Percentiles rank a stretch among this genome's conserved stretches.
Conservation (phyloP, 371 early-diverging fungal species). For the Mycotypha africana region DNA sequence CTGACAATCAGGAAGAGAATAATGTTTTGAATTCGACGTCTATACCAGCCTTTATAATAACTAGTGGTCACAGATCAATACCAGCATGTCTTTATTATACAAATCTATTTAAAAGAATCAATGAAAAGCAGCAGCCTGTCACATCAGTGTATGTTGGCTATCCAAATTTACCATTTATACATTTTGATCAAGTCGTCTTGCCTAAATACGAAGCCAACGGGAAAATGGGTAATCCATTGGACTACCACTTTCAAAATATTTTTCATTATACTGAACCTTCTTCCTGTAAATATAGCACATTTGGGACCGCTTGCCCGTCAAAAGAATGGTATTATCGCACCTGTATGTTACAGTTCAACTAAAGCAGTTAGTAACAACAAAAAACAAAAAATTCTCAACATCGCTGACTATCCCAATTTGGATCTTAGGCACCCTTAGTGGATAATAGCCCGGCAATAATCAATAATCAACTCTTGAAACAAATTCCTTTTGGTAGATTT, state of each 20-base stretch:
- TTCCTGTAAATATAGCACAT: too few relatives aligned
- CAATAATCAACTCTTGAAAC: too few relatives aligned
- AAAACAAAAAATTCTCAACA: neutral
- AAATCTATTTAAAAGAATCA: neutral
- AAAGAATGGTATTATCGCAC: constrained; percentile 34
- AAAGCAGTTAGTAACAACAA: too few relatives aligned
- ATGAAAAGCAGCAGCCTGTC: too few relatives aligned
- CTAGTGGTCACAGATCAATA: constrained; percentile 29
- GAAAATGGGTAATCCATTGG: constrained; percentile 29
- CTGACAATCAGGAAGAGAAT: too few relatives aligned
- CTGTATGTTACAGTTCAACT: too few relatives aligned
- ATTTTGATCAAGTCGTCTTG: constrained; percentile 40
- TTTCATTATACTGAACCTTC: constrained; percentile 16
- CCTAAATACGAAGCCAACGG: constrained; percentile 40
- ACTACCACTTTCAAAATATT: too few relatives aligned
- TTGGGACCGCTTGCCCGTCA: constrained; percentile 39
- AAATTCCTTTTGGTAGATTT: too few relatives aligned
- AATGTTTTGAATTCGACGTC: too few relatives aligned
- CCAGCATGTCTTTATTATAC: constrained; percentile 24
- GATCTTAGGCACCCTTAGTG: constrained; percentile 15
- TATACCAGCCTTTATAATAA: constrained; percentile 28
- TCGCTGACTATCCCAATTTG: neutral
- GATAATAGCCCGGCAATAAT: too few relatives aligned
- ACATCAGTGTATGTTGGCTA: constrained; percentile 37
- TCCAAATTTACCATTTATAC: constrained; percentile 37